Evolutionary conservation across 257 asterid genomes (phyloP).

Genomic region (Coffea eugenioides): DNA sequence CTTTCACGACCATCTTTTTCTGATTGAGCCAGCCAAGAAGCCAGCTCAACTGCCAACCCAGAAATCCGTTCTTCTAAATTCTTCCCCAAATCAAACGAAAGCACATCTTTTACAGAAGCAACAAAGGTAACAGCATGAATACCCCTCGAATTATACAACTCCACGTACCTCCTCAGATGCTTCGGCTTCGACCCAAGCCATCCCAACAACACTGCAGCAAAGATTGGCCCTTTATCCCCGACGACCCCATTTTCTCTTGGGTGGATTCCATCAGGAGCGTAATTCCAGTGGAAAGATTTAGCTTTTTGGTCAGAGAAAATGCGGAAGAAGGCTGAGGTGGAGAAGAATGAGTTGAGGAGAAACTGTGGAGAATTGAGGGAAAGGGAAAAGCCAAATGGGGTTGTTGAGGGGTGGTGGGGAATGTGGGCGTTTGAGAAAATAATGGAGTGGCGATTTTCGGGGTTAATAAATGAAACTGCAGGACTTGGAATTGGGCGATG

Average conservation of each 20-base stretch:
- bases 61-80: constrained; percentile 56
- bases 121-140: constrained; percentile 66
- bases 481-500: background rate
- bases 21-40: constrained; percentile 54
- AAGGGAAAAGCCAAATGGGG: constrained; percentile 22
- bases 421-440: background rate
- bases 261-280: constrained; percentile 18
- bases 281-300: constrained; percentile 41
- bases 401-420: constrained; percentile 12
- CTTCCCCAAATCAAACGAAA: constrained; percentile 72
- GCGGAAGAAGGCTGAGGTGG: constrained; percentile 30
- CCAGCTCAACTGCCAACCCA: constrained; percentile 48
- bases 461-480: constrained; percentile 20
- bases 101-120: constrained; percentile 70
- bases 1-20: constrained; percentile 51
- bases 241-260: constrained; percentile 12
- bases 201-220: constrained; percentile 78
- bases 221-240: constrained; percentile 41
- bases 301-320: constrained; percentile 31
- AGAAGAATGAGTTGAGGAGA: constrained; percentile 18
- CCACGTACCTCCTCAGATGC: constrained; percentile 70
- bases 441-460: constrained; percentile 18
- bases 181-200: constrained; percentile 82
- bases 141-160: constrained; percentile 61
- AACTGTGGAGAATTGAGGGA: constrained; percentile 6